Conservation (phyloP, 805 yeast species). For the Yarrowia keelungensis region DNA sequence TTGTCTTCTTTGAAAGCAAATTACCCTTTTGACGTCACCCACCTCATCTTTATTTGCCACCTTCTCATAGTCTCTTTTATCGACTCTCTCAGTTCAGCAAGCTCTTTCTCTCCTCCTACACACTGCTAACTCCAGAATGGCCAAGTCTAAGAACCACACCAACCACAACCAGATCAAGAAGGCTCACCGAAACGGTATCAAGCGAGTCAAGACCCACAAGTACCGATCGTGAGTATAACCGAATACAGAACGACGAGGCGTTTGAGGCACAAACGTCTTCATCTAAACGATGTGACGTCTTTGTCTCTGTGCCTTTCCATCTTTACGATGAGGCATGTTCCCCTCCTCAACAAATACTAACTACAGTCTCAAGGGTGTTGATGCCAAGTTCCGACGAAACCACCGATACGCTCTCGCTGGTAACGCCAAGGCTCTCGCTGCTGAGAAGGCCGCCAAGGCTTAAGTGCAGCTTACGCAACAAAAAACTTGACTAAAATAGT, state of each 20-base stretch:
- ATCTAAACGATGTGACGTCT: too few species aligned
- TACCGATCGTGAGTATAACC: conserved; percentile 70
- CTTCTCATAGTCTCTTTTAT: neutral
- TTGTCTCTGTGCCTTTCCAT: too few species aligned
- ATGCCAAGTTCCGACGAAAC: conserved; percentile 99
- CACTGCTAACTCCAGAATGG: conserved; percentile 60
- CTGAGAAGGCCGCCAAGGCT: conserved; percentile 56
- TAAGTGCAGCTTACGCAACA: neutral
- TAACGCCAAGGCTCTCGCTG: conserved; percentile 92
- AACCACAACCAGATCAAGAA: conserved; percentile 99
- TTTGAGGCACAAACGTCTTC: too few species aligned
- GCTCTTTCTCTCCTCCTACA: neutral
- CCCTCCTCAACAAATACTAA: conserved; percentile 2
- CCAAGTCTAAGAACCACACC: conserved; percentile 99
- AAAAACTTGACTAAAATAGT: conserved; percentile 24
- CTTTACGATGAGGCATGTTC: too few species aligned
- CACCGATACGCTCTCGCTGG: conserved; percentile 99
- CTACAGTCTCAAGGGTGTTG: conserved; percentile 84
- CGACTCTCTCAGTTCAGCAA: too few species aligned
- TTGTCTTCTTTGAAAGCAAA: too few species aligned
- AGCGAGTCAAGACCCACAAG: conserved; percentile 98
- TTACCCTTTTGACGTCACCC: neutral
- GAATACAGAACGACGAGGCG: too few species aligned
- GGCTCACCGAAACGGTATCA: conserved; percentile 99
- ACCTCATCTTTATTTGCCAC: neutral